Evolutionary conservation across 768 basidiomycete species (phyloP).

Genomic region (Dacryopinax spathularia): DNA sequence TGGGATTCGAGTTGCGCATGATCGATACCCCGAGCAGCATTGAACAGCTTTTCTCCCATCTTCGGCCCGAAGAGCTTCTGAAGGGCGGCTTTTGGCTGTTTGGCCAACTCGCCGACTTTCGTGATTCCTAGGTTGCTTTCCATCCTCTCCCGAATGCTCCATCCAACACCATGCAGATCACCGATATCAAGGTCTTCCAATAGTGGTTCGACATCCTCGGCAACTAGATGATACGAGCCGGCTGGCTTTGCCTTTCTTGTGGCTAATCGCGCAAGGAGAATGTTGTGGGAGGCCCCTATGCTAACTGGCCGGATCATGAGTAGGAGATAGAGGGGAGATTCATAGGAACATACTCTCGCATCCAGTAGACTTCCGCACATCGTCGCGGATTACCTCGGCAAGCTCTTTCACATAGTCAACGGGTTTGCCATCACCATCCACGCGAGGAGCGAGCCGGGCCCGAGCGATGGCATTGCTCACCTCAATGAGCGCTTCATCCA

Average conservation of each 20-base stretch:
- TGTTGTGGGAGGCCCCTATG: constrained; percentile 83
- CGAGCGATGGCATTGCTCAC: constrained; percentile 45
- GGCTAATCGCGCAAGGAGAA: constrained; percentile 83
- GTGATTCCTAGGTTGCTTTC: constrained; percentile 61
- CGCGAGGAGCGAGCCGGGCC: constrained; percentile 23
- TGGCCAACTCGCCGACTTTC: constrained; percentile 50
- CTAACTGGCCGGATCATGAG: constrained; percentile 41
- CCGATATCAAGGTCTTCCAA: constrained; percentile 58
- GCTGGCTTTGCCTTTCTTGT: constrained; percentile 86
- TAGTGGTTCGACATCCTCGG: constrained; percentile 37
- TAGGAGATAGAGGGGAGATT: not conserved
- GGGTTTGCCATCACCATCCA: constrained; percentile 6
- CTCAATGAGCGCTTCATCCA: constrained; percentile 91
- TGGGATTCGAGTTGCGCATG: constrained; percentile 64
- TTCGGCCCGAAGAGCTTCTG: constrained; percentile 62
- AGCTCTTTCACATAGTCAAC: constrained; percentile 57
- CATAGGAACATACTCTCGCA: constrained; percentile 52
- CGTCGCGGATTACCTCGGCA: constrained; percentile 65
- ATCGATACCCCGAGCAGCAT: constrained; percentile 73
- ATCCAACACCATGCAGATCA: constrained; percentile 79
- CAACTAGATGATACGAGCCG: constrained; percentile 59
- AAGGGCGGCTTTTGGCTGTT: constrained; percentile 48
- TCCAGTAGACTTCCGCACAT: constrained; percentile 61
- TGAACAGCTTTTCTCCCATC: constrained; percentile 74
- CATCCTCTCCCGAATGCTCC: constrained; percentile 60